Conservation (phyloP, 306 rosid species). For the Potentilla sterilis region DNA sequence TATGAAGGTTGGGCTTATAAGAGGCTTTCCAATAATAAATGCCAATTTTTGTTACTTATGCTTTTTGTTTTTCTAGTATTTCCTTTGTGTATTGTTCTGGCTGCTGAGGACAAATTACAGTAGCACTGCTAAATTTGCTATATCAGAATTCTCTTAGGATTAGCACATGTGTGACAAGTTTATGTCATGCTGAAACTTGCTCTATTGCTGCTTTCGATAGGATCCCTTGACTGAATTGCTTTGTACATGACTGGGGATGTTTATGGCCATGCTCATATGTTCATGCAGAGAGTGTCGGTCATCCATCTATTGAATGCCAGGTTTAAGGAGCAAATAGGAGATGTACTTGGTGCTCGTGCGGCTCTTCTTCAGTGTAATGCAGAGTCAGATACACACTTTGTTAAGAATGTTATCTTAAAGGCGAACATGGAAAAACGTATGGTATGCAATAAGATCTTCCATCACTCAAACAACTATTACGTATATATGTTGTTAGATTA, state of each 20-base stretch:
- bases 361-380: constrained; percentile 51
- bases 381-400: constrained; percentile 58
- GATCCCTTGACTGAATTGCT: constrained; percentile 46
- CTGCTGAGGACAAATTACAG: constrained; percentile 12
- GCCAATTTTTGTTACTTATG: not conserved
- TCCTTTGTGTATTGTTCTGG: not conserved
- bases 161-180: constrained; percentile 15
- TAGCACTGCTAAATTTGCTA: constrained; percentile 18
- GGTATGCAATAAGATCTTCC: constrained; percentile 49
- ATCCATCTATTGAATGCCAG: constrained; percentile 81
- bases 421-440: constrained; percentile 91
- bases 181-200: constrained; percentile 28
- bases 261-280: constrained; percentile 50
- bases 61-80: not conserved
- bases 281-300: constrained; percentile 68
- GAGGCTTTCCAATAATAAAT: not conserved
- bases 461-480: constrained; percentile 17
- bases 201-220: constrained; percentile 35
- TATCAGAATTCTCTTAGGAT: constrained; percentile 15
- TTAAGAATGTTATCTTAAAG: constrained; percentile 57
- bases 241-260: constrained; percentile 50
- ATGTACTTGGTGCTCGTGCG: constrained; percentile 62
- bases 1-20: not conserved
- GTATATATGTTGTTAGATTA: constrained; percentile 15
- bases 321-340: constrained; percentile 86